Conservation (phyloP, 768 basidiomycete species). For the Naematelia aurantialba region DNA sequence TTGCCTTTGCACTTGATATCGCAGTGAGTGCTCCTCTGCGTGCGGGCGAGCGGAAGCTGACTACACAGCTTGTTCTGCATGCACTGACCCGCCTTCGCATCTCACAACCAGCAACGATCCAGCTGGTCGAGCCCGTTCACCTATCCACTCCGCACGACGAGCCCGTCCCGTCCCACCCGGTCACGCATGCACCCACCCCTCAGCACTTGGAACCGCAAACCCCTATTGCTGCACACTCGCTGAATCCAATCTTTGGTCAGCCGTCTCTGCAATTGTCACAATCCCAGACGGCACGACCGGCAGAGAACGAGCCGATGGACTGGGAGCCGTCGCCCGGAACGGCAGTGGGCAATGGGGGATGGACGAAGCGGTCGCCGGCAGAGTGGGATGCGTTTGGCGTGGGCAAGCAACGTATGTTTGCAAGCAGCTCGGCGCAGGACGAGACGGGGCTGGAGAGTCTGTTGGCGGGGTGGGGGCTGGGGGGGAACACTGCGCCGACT, state of each 20-base stretch:
- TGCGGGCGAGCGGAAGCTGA: too few species aligned
- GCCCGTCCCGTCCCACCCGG: conserved; percentile 9
- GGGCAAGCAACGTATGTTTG: conserved; percentile 39
- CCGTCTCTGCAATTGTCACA: conserved; percentile 34
- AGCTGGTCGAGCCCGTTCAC: conserved; percentile 25
- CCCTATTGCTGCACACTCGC: too few species aligned
- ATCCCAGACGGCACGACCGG: conserved; percentile 11
- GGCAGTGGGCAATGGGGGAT: conserved; percentile 9
- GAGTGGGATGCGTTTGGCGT: conserved; percentile 41
- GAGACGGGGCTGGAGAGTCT: conserved; percentile 42
- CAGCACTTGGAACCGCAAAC: conserved; percentile 7
- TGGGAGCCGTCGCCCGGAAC: conserved; percentile 40
- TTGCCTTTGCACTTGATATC: too few species aligned
- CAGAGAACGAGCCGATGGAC: conserved; percentile 38
- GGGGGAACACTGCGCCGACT: neutral
- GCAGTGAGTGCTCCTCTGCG: too few species aligned
- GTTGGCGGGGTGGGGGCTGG: conserved; percentile 37
- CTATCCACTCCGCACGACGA: neutral
- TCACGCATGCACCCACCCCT: neutral
- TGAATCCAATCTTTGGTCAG: conserved; percentile 49
- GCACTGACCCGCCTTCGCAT: conserved; percentile 17
- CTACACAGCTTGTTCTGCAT: conserved; percentile 20
- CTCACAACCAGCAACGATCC: conserved; percentile 23
- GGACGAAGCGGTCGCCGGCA: conserved; percentile 4
- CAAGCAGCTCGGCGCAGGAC: conserved; percentile 16